Evolutionary conservation across 2,329 filamentous ascomycete species (phyloP), one percentile per base, ranked within the genome.

Genomic region (Pseudopyrenochaeta lycopersici): DNA sequence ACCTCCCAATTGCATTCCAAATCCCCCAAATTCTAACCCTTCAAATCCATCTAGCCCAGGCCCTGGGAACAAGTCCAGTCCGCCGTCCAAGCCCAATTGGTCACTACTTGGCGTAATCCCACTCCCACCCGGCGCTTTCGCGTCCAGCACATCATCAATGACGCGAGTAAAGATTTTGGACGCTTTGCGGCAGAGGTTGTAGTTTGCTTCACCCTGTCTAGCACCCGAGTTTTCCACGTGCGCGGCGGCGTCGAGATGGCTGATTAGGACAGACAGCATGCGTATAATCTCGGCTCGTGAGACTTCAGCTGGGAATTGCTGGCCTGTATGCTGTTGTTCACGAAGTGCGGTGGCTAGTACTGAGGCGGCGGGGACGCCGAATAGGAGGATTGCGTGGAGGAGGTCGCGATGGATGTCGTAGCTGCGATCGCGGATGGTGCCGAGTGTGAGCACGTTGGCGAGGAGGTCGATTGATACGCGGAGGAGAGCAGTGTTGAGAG

Each of bases 201-300:
- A 75, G 27, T 76, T 72, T 2, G 70, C 70, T 39, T 76, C 69
- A 21, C 67, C 73, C 0, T 70, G 71, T 1, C 68, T 49, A 1
- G 70, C 70, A 15, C 74, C 73, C 0, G 64, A 67, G 12, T 64
- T 69, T 11, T 71, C 68, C 7, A 67, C 43, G 27, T 70, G 62
- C 1, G 63, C 60, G 1, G 68, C 64, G 3, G 68, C 61, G 27
- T 78, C 76, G 1, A 79, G 64, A 44, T 78, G 74, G 2, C 67
- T 68, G 14, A 77, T 76, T 14, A 80, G 70, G 0, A 79, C 76
- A 29, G 70, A 73, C 0, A 79, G 52, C 59, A 72, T 74, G 5
- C 77, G 75, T 32, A 79, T 74, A 2, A 77, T 70, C 10, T 73
- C 71, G 1, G 70, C 58, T 15, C 75, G 63, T 0, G 74, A 75